Percentiles rank a stretch among this genome's conserved stretches.
Evolutionary conservation across 2,329 filamentous ascomycete genomes (phyloP).

Genomic region (Claviceps spartinae): DNA sequence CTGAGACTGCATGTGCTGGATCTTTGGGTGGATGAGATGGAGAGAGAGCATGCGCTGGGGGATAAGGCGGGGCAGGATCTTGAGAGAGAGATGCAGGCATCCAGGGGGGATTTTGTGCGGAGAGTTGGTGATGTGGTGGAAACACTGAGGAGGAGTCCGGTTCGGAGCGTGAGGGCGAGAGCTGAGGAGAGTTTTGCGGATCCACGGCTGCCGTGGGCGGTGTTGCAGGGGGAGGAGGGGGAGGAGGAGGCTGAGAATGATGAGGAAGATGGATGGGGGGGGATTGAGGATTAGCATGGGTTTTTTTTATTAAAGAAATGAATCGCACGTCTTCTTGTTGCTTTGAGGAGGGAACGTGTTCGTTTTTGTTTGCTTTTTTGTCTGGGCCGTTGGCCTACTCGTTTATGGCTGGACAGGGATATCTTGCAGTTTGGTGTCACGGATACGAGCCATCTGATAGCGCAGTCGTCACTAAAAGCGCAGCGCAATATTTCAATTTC

Average conservation of each 20-base stretch:
- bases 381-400: no score
- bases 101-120: constrained; percentile 35
- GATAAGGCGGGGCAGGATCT: constrained; percentile 7
- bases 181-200: constrained; percentile 61
- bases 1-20: constrained; percentile 78
- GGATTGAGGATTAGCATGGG: constrained; percentile 46
- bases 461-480: no score
- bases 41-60: constrained; percentile 47
- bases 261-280: constrained; percentile 45
- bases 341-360: background rate
- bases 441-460: no score
- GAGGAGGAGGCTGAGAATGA: constrained; percentile 23
- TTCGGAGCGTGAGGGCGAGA: constrained; percentile 58
- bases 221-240: constrained; percentile 26
- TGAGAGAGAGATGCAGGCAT: constrained; percentile 7
- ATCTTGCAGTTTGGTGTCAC: no score
- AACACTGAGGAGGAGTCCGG: constrained; percentile 42
- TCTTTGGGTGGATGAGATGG: constrained; percentile 82
- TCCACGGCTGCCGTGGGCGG: constrained; percentile 52
- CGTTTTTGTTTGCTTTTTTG: background rate
- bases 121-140: constrained; percentile 41
- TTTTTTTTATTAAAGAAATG: no score
- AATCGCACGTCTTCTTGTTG: constrained; percentile 14
- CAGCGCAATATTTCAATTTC: no score
- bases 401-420: no score